phyloP scores from a whole-genome alignment of 164 flowering plant genomes.

The Paratinospora sagittata region DNA sequence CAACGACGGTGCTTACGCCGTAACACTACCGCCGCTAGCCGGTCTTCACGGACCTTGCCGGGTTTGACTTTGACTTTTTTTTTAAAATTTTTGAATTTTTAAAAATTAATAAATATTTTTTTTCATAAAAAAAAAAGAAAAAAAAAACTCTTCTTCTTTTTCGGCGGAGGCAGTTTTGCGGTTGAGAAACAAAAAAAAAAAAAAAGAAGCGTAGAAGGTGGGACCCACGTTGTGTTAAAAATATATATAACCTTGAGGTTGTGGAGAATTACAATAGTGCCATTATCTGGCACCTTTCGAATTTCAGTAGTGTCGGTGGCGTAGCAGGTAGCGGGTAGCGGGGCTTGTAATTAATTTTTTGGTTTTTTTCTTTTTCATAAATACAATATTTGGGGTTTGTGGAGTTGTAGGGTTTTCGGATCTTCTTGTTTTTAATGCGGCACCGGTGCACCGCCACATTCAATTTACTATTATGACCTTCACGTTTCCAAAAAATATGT shows the following conservation, averaged over 20 bases:
- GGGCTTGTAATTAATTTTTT: background rate
- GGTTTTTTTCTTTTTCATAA: no score
- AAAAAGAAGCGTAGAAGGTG: no score
- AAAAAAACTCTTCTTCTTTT: conserved; percentile 15
- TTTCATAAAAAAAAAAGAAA: background rate
- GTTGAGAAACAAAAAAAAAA: conserved; percentile 53
- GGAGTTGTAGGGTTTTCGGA: no score
- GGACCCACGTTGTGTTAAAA: conserved; percentile 21
- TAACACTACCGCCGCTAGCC: conserved; percentile 43
- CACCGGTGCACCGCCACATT: background rate
- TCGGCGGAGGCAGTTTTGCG: conserved; percentile 63
- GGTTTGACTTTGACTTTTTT: conserved; percentile 38
- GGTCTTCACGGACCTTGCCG: conserved; percentile 38
- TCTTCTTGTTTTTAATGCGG: background rate
- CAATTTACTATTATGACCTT: background rate
- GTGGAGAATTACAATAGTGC: background rate
- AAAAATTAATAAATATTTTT: no score
- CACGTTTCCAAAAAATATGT: no score
- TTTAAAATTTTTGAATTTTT: background rate
- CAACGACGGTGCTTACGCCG: conserved; percentile 24
- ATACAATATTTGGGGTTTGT: no score
- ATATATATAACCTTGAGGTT: background rate
- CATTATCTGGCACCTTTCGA: background rate
- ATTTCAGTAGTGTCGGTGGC: background rate
- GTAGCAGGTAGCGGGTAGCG: no score